These are phyloP conservation scores for Cytospora leucostoma DNA, from an alignment of 2,329 filamentous ascomycete species.

Conservation along the genomic window DNA sequence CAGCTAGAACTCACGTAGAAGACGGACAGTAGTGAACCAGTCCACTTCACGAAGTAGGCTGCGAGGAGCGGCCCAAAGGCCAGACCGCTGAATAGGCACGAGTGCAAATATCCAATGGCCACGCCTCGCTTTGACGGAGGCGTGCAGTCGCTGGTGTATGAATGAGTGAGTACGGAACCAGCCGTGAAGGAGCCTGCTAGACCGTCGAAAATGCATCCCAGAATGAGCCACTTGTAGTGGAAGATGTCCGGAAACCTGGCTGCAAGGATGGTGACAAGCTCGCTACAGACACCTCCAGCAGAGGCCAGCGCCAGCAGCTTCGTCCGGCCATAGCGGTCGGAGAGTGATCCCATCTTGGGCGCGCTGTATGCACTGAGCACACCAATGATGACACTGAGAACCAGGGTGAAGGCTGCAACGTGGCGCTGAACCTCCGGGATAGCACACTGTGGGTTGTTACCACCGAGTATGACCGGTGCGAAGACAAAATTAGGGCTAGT, in stretches of 20 bases:
- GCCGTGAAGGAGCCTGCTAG: conserved; percentile 86
- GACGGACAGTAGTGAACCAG: conserved; percentile 73
- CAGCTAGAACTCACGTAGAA: conserved; percentile 80
- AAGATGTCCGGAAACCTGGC: conserved; percentile 73
- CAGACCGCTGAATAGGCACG: conserved; percentile 84
- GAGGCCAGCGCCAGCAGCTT: conserved; percentile 73
- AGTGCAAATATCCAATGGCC: conserved; percentile 86
- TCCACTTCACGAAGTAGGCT: conserved; percentile 75
- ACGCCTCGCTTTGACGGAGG: conserved; percentile 77
- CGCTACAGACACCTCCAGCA: conserved; percentile 70
- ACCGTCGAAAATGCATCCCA: conserved; percentile 79
- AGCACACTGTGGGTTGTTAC: conserved; percentile 76
- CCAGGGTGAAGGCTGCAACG: conserved; percentile 77
- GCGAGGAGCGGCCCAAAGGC: conserved; percentile 82
- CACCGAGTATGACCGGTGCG: conserved; percentile 65
- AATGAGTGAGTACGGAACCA: conserved; percentile 73
- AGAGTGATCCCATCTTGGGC: conserved; percentile 81
- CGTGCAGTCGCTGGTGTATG: conserved; percentile 89
- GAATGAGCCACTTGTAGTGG: conserved; percentile 75
- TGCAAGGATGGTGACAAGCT: conserved; percentile 76
- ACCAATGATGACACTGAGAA: conserved; percentile 73
- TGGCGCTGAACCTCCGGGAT: conserved; percentile 75
- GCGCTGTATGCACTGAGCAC: conserved; percentile 77
- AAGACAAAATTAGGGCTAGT: conserved; percentile 61
- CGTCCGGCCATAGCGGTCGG: conserved; percentile 82